phyloP scores from a whole-genome alignment of 1,284 basidiomycete genomes.

The Rhodotorula sp. region DNA sequence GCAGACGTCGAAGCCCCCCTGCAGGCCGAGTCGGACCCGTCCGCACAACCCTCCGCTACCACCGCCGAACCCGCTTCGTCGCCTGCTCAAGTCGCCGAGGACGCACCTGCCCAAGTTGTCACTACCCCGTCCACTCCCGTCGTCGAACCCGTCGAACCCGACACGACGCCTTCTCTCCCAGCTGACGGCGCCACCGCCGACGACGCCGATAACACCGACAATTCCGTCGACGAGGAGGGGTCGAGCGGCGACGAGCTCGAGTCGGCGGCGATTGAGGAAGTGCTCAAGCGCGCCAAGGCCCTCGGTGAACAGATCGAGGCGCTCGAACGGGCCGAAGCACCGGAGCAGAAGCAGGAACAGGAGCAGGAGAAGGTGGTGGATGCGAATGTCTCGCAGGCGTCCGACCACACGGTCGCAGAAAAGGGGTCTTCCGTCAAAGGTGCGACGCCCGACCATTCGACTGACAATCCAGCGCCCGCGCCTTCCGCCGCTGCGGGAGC shows the following conservation, averaged over 20 bases:
- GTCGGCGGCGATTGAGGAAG: background rate
- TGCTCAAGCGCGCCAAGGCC: conserved; percentile 7
- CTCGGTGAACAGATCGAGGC: background rate
- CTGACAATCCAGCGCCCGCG: too few relatives aligned
- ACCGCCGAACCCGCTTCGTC: background rate
- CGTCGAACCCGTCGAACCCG: background rate
- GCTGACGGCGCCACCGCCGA: background rate
- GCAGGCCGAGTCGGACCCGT: background rate
- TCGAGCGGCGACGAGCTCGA: background rate
- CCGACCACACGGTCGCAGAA: background rate
- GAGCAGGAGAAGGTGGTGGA: background rate
- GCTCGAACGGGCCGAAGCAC: background rate
- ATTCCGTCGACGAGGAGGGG: background rate
- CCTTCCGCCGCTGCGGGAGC: background rate
- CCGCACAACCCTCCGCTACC: background rate
- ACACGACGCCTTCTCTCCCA: background rate
- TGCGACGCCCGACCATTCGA: too few relatives aligned
- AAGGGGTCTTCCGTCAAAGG: too few relatives aligned
- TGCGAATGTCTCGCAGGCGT: background rate
- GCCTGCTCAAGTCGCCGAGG: background rate
- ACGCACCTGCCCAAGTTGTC: background rate
- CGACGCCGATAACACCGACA: background rate
- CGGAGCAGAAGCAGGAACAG: background rate
- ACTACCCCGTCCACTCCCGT: background rate
- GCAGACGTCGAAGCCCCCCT: background rate